phyloP scores from a whole-genome alignment of 345 rosid genomes.

The Angophora floribunda region DNA sequence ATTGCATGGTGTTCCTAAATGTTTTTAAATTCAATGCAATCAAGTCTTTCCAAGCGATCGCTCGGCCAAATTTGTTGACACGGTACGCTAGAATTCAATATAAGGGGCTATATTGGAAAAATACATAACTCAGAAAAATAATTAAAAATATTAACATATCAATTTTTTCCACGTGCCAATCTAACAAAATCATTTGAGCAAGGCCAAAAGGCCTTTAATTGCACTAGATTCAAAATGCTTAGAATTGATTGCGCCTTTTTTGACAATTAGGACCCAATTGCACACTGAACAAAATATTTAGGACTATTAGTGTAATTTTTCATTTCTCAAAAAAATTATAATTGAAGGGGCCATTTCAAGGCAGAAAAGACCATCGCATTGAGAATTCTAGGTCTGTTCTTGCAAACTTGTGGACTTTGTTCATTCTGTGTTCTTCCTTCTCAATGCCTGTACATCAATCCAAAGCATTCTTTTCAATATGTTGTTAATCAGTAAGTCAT shows the following conservation, averaged over 20 bases:
- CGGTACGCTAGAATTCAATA: too few species aligned
- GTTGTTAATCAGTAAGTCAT: too few species aligned
- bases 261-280: not conserved
- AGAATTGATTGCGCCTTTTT: not conserved
- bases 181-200: not conserved
- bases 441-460: too few species aligned
- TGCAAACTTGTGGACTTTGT: too few species aligned
- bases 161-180: not conserved
- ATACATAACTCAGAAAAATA: not conserved
- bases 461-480: too few species aligned
- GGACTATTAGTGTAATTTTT: not conserved
- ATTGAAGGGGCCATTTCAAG: too few species aligned
- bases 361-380: too few species aligned
- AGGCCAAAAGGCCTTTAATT: not conserved
- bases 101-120: accelerated
- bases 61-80: not conserved
- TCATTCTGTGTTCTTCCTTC: too few species aligned
- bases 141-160: not conserved
- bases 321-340: not conserved
- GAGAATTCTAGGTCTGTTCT: too few species aligned
- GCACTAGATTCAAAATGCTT: not conserved
- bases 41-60: not conserved
- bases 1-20: not conserved
- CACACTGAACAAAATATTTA: not conserved
- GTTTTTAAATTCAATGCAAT: not conserved